Evolutionary conservation across 1,284 basidiomycete genomes (phyloP).

Genomic region (Pterula multifida): DNA sequence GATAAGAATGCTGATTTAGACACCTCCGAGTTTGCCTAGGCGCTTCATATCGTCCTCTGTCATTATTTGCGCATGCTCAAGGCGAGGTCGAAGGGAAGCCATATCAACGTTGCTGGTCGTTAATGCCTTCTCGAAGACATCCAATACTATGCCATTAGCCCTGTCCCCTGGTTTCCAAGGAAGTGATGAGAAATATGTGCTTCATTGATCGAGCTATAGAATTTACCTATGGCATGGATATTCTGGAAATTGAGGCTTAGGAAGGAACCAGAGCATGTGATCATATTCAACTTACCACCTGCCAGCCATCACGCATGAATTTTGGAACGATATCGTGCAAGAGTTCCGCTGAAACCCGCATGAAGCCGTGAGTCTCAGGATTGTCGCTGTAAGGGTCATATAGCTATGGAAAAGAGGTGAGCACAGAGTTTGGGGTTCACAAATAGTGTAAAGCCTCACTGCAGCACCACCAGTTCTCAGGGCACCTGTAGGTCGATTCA

Average conservation of each 20-base stretch:
- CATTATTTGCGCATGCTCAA: conserved; percentile 88
- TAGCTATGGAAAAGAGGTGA: conserved; percentile 26
- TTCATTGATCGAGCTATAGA: neutral
- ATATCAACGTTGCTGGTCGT: conserved; percentile 35
- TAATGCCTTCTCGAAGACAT: conserved; percentile 67
- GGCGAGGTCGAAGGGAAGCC: conserved; percentile 58
- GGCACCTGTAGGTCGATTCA: conserved; percentile 40
- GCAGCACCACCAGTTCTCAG: conserved; percentile 85
- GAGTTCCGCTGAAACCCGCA: conserved; percentile 56
- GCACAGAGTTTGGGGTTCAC: conserved; percentile 2
- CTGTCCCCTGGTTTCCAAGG: conserved; percentile 60
- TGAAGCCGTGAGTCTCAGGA: conserved; percentile 63
- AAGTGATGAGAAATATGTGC: too few species aligned
- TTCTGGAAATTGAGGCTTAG: conserved; percentile 37
- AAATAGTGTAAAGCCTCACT: conserved; percentile 28
- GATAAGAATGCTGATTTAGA: conserved; percentile 11
- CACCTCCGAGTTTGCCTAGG: conserved; percentile 67
- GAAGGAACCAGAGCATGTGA: conserved; percentile 2
- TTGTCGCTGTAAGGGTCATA: conserved; percentile 77
- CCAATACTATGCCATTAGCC: conserved; percentile 76
- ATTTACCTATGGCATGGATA: conserved; percentile 61
- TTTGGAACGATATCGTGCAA: conserved; percentile 53
- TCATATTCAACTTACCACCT: conserved; percentile 44
- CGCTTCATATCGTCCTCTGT: conserved; percentile 60
- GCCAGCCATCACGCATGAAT: conserved; percentile 70